Evolutionary conservation across 2,329 filamentous ascomycete genomes (phyloP).

Genomic region (Alternaria gansuensis): DNA sequence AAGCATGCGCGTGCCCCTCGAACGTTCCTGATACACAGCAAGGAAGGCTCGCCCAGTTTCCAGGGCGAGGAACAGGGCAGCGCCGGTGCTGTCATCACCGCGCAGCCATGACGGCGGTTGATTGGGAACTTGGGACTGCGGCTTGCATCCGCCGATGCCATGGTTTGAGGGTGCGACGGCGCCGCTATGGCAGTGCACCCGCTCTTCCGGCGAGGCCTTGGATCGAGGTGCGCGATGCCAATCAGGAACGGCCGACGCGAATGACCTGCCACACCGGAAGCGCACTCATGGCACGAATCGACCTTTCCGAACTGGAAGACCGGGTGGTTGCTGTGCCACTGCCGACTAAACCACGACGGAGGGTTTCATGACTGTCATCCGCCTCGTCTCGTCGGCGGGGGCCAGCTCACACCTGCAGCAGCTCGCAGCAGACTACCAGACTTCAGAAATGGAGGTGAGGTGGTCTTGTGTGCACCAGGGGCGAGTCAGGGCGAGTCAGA

Average conservation of each 20-base stretch:
- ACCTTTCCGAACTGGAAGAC: conserved; percentile 14
- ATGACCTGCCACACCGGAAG: conserved; percentile 33
- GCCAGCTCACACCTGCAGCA: conserved; percentile 45
- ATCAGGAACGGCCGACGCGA: conserved; percentile 36
- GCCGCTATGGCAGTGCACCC: conserved; percentile 46
- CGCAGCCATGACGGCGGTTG: conserved; percentile 45
- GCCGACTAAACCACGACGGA: conserved; percentile 25
- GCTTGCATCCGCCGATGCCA: conserved; percentile 43
- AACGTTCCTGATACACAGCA: conserved; percentile 25
- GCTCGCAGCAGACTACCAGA: conserved; percentile 34
- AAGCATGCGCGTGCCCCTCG: conserved; percentile 12
- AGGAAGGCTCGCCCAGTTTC: conserved; percentile 25
- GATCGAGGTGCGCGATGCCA: conserved; percentile 38
- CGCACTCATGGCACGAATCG: conserved; percentile 22
- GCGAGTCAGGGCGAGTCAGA: conserved; percentile 50
- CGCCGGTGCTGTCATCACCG: conserved; percentile 32
- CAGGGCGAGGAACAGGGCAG: conserved; percentile 30
- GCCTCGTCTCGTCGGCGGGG: conserved; percentile 24
- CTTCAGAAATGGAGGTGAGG: conserved; percentile 40
- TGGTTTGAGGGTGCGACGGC: conserved; percentile 36
- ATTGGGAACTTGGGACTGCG: conserved; percentile 31
- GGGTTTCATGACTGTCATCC: conserved; percentile 29
- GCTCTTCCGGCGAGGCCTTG: conserved; percentile 44
- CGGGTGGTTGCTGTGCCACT: conserved; percentile 24
- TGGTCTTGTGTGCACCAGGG: conserved; percentile 37